Conservation (phyloP, 73 alveolate genomes). For the Urostyla sp. region DNA sequence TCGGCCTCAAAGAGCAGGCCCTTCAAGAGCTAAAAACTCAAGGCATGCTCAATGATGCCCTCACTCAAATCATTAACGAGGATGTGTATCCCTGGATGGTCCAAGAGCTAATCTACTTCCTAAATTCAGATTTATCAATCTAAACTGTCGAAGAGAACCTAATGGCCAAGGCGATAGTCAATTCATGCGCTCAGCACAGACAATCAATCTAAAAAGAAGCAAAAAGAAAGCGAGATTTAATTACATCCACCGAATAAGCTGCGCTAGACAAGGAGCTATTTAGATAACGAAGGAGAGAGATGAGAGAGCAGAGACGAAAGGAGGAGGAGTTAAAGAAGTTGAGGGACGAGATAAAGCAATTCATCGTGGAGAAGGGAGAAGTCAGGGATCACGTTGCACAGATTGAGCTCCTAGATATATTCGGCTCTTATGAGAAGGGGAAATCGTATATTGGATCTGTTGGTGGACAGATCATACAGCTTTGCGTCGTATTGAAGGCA, state of each 20-base stretch:
- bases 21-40: conserved; percentile 57
- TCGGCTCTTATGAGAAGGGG: conserved; percentile 40
- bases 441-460: conserved; percentile 34
- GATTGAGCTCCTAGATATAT: conserved; percentile 44
- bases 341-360: conserved; percentile 46
- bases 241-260: background rate
- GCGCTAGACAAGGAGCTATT: conserved; percentile 32
- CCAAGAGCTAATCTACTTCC: conserved; percentile 55
- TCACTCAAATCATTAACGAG: conserved; percentile 44
- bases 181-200: background rate
- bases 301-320: conserved; percentile 39
- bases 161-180: conserved; percentile 30
- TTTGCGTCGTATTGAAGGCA: background rate
- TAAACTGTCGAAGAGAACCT: conserved; percentile 53
- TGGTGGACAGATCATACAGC: conserved; percentile 59
- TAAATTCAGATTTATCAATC: conserved; percentile 52
- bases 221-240: conserved; percentile 26
- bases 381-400: conserved; percentile 42
- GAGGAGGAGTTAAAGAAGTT: conserved; percentile 56
- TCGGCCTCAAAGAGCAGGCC: conserved; percentile 26
- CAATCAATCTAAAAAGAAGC: conserved; percentile 47
- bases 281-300: conserved; percentile 38
- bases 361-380: conserved; percentile 60
- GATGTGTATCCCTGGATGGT: conserved; percentile 72
- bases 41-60: conserved; percentile 66